Base-by-base conservation (phyloP, 306 rosid species). In the Styphnolobium japonicum region DNA sequence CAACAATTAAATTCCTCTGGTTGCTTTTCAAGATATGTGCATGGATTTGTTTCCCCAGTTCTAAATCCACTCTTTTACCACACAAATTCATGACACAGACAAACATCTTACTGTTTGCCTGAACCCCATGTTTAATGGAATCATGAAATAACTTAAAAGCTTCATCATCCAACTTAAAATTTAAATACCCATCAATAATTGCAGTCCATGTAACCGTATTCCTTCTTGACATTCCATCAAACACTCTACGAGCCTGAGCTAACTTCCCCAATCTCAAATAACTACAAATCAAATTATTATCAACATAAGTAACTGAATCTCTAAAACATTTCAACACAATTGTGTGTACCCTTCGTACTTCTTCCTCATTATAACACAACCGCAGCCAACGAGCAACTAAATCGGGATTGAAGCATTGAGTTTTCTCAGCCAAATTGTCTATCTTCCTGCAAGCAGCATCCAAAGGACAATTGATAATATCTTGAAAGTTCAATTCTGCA, bases 201-300 rank as follows among this genome's bases (percentile, higher is more conserved):
- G 97, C 97, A 22, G 97, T 91, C 98, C 98, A 94, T 31, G 97
- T 83, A 81, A 94, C 95, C 10, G 88, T 94, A 68, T 85, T 90
- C 40, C 84, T 91, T 19, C 80, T 70, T 12, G 88, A 12, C 93
- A 94, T 88, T 82, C 86, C 72, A 43, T 91, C 95, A 48, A 94
- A 91, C 89, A 91, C 90, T 19, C 81, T 81, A 52, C 94, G 94
- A 43, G 97, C 97, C 10, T 64, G 69, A 23, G 43, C 73, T 49
- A 94, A 78, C 84, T 82, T 80, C 66, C 87, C 86, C 48, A 91
- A 77, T 43, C 84, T 85, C 68, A 90, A 57, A 63, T 92, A 94
- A 42, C 85, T 83, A 84, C 87, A 87, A 33, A 92, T 85, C 91
- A 94, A 88, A 81, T 94, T 94, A 71, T 94, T 94, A 25, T 77